Evolutionary conservation across 768 basidiomycete species (phyloP), one percentile per base, ranked within the genome.

Genomic region (Termitomyces sp.): DNA sequence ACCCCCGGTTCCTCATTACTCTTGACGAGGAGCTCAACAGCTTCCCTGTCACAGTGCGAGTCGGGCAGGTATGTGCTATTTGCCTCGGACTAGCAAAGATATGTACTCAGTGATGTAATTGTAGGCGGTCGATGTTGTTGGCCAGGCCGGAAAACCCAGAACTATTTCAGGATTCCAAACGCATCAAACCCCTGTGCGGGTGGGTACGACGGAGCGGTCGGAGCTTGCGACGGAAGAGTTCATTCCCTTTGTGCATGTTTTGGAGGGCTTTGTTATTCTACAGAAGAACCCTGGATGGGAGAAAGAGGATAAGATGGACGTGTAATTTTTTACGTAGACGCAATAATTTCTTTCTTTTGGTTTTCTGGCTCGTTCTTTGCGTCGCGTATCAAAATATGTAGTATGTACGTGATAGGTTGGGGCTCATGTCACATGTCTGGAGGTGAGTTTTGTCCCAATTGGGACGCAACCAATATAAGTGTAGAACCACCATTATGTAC

Each of bases 141-240:
- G 96, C 15, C 92, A 98, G 76, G 97, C 97, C 0, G 97, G 97
- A 46, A 98, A 98, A 74, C 93, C 97, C 63, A 83, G 94, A 63
- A 95, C 94, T 54, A 97, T 97, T 65, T 94, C 93, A 31, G 94
- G 94, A 43, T 98, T 99, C 92, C 96, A 98, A 76, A 99, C 97
- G 15, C 95, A 98, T 76, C 87, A 92, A 70, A 94, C 97, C 49
- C 97, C 96, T 1, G 97, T 99, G 55, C 89, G 97, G 53, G 76
- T 99, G 64, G 96, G 92, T 5, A 96, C 94, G 61, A 94, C 89
- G 2, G 97, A 98, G 72, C 82, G 97, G 48, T 94, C 92, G 6
- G 97, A 98, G 78, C 77, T 98, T 63, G 97, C 94, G 14, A 98
- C 97, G 50, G 96, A 98, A 73, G 96, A 99, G 76, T 98, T 80